Percentiles rank a stretch among this genome's conserved stretches.
phyloP scores from a whole-genome alignment of 2,329 filamentous ascomycete species.

The Beauveria caledonica region DNA sequence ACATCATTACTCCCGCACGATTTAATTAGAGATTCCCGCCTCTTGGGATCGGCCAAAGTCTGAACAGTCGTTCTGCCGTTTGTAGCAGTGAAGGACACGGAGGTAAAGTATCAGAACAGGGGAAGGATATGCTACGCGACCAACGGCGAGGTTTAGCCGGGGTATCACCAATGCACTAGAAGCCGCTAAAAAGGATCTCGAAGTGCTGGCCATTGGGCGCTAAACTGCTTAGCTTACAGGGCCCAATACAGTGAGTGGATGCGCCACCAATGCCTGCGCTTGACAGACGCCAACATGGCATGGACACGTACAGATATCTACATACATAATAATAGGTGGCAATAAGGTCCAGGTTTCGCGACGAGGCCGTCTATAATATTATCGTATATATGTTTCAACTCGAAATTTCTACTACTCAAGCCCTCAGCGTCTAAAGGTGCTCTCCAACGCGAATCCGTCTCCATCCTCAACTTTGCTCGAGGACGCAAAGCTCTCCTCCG shows the following conservation, averaged over 20 bases:
- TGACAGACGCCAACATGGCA: no score
- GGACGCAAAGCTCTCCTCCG: constrained; percentile 2
- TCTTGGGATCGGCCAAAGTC: neutral
- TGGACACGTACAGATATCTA: no score
- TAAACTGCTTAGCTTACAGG: neutral
- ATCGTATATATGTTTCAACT: neutral
- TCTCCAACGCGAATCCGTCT: constrained; percentile 23
- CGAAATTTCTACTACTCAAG: neutral
- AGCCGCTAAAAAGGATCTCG: neutral
- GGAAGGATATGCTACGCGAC: neutral
- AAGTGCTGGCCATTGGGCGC: neutral
- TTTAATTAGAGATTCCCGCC: neutral
- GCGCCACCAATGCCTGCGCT: neutral
- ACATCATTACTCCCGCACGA: neutral
- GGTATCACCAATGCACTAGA: neutral
- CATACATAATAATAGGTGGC: no score
- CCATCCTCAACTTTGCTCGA: constrained; percentile 12
- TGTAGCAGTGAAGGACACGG: neutral
- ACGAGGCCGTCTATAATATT: neutral
- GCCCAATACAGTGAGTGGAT: neutral
- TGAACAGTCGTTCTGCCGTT: neutral
- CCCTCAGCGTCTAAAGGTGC: constrained; percentile 17
- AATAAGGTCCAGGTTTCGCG: no score
- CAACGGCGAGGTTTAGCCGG: constrained; percentile 8
- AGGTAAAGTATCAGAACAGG: neutral